phyloP scores from a whole-genome alignment of 805 yeast genomes.

The Candida hispaniensis region DNA sequence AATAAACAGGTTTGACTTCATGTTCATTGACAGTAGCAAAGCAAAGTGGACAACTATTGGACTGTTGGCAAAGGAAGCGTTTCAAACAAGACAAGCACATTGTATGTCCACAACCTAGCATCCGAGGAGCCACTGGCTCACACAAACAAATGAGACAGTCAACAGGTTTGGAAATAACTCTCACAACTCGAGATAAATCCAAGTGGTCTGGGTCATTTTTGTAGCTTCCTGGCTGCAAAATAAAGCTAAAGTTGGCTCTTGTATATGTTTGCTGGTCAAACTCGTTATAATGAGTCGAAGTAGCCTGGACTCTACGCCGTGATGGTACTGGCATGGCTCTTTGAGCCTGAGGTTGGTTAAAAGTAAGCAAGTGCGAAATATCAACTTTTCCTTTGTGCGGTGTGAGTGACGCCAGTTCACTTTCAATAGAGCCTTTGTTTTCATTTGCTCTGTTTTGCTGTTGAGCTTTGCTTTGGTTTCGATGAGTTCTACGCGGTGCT shows the following conservation, averaged over 20 bases:
- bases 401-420: constrained; percentile 5
- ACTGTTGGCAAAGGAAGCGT: constrained; percentile 50
- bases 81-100: constrained; percentile 76
- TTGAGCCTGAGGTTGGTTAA: constrained; percentile 1
- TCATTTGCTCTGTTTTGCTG: constrained; percentile 1
- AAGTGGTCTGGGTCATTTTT: constrained; percentile 55
- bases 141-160: constrained; percentile 88
- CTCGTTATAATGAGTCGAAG: constrained; percentile 1
- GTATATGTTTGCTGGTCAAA: constrained; percentile 33
- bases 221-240: constrained; percentile 54
- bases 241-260: constrained; percentile 74
- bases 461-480: constrained; percentile 2
- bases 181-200: constrained; percentile 45
- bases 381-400: constrained; percentile 13
- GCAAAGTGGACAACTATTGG: constrained; percentile 75
- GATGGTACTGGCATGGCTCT: constrained; percentile 15
- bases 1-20: constrained; percentile 56
- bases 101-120: constrained; percentile 91
- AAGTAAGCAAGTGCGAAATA: constrained; percentile 9
- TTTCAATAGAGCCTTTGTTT: constrained; percentile 4
- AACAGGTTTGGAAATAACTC: constrained; percentile 59
- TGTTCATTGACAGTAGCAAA: constrained; percentile 43
- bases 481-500: constrained; percentile 14
- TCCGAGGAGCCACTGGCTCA: constrained; percentile 85
- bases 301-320: constrained; percentile 1